These are phyloP conservation scores for Talaromyces ruber DNA, from an alignment of 495 filamentous ascomycete species.

Conservation along the genomic window DNA sequence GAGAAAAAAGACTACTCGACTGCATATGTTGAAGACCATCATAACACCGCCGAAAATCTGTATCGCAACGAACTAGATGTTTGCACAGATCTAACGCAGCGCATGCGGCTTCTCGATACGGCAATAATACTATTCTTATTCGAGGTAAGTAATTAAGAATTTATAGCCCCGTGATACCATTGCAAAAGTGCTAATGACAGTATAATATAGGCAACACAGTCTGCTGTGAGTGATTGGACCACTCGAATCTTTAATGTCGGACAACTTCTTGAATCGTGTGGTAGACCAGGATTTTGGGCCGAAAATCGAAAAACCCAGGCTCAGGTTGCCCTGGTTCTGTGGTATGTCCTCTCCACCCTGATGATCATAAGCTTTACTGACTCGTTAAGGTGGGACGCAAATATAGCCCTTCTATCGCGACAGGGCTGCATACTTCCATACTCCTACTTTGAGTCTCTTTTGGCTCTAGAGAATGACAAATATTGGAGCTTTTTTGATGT, in stretches of 20 bases:
- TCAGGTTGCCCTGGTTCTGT: slow-evolving; percentile 18
- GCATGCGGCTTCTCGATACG: slow-evolving; percentile 7
- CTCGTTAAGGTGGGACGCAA: slow-evolving; percentile 19
- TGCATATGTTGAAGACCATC: slow-evolving; percentile 4
- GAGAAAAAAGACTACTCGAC: slow-evolving; percentile 1
- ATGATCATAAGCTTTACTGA: not conserved
- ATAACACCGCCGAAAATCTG: slow-evolving; percentile 9
- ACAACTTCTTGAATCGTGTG: slow-evolving; percentile 9
- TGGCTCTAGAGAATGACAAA: slow-evolving; percentile 9
- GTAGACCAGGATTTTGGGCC: slow-evolving; percentile 6
- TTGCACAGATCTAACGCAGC: not conserved
- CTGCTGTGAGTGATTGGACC: slow-evolving; percentile 11
- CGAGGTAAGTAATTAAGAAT: slow-evolving; percentile 6
- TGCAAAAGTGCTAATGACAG: not conserved
- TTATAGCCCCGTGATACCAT: not conserved
- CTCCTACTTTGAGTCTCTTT: slow-evolving; percentile 10
- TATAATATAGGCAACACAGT: slow-evolving; percentile 10
- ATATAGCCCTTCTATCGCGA: slow-evolving; percentile 17
- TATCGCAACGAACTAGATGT: not conserved
- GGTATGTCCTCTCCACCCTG: slow-evolving; percentile 10
- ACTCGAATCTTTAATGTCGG: slow-evolving; percentile 6
- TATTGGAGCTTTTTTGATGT: slow-evolving; percentile 21
- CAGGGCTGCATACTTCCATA: slow-evolving; percentile 14
- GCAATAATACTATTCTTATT: slow-evolving; percentile 14
- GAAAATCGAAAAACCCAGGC: slow-evolving; percentile 8